Conservation (phyloP, 139 green algal genomes). For the Tetraselmis striata region DNA sequence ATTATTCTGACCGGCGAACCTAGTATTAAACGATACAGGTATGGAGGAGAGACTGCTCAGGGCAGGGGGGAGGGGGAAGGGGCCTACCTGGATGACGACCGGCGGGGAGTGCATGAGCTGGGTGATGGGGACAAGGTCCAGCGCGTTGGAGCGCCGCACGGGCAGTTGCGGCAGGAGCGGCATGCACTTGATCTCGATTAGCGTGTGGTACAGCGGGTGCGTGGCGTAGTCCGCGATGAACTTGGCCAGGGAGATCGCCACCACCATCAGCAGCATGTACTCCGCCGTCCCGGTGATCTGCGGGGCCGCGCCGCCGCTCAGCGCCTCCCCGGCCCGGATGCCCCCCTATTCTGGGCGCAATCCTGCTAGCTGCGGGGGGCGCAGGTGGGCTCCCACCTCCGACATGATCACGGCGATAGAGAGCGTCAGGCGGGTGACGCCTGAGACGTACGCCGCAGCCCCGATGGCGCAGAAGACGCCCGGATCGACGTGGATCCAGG, state of each 20-base stretch:
- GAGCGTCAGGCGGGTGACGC: conserved; percentile 79
- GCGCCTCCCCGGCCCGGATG: too few species aligned
- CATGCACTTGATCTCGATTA: conserved; percentile 76
- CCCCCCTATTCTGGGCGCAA: too few species aligned
- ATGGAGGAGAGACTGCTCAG: too few species aligned
- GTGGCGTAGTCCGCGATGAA: conserved; percentile 67
- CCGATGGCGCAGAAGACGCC: conserved; percentile 82
- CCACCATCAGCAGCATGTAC: conserved; percentile 81
- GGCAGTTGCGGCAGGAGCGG: conserved; percentile 60
- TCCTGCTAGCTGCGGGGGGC: too few species aligned
- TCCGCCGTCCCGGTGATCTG: neutral
- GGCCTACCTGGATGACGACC: conserved; percentile 21
- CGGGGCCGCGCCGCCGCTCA: too few species aligned
- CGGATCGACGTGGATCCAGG: conserved; percentile 50
- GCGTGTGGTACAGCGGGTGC: conserved; percentile 73
- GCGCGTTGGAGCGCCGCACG: neutral
- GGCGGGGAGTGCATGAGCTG: conserved; percentile 58
- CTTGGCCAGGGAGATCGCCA: conserved; percentile 72
- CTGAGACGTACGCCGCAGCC: conserved; percentile 81
- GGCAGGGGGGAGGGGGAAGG: too few species aligned
- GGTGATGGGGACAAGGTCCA: conserved; percentile 58
- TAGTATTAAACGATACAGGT: too few species aligned
- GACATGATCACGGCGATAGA: conserved; percentile 86
- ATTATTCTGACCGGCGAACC: too few species aligned
- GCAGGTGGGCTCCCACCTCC: conserved; percentile 36